These are phyloP conservation scores for Penicillium crustosum DNA, from an alignment of 2,329 filamentous ascomycete species.

Conservation along the genomic window DNA sequence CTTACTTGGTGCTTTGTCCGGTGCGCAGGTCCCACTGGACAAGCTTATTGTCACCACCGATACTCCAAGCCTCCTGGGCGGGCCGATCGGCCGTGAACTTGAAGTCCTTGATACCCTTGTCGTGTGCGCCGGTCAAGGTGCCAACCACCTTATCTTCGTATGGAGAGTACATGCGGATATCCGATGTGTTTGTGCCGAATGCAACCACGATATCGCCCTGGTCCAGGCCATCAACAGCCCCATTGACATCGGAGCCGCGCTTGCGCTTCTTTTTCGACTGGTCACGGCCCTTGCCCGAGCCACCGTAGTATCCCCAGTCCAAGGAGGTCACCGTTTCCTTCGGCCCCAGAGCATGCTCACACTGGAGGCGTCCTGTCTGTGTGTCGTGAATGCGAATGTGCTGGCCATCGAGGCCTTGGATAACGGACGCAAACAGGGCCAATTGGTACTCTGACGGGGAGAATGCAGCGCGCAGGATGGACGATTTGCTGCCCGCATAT, in stretches of 20 bases:
- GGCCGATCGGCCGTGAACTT: slow-evolving; percentile 48
- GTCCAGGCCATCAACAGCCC: slow-evolving; percentile 33
- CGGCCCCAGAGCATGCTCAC: slow-evolving; percentile 50
- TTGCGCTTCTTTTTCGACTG: slow-evolving; percentile 54
- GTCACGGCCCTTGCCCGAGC: slow-evolving; percentile 36
- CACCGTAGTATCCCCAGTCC: slow-evolving; percentile 51
- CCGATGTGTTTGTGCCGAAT: slow-evolving; percentile 50
- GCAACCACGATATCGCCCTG: slow-evolving; percentile 49
- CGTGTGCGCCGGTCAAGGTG: slow-evolving; percentile 47
- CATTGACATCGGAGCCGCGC: slow-evolving; percentile 46
- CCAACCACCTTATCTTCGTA: slow-evolving; percentile 49
- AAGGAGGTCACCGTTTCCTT: slow-evolving; percentile 51
- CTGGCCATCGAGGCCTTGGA: slow-evolving; percentile 54
- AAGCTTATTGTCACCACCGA: slow-evolving; percentile 53
- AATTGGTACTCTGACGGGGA: slow-evolving; percentile 53
- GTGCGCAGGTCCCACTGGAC: slow-evolving; percentile 54
- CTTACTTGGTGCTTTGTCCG: slow-evolving; percentile 46
- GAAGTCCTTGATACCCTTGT: slow-evolving; percentile 51
- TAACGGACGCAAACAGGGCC: slow-evolving; percentile 54
- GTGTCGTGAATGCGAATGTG: slow-evolving; percentile 55
- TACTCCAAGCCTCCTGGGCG: slow-evolving; percentile 52
- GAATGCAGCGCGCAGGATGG: slow-evolving; percentile 52
- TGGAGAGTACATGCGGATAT: slow-evolving; percentile 52
- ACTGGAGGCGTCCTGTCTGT: slow-evolving; percentile 50
- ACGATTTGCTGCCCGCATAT: slow-evolving; percentile 45